These are phyloP conservation scores for Prunus dulcis DNA, from an alignment of 306 rosid species.

Conservation along the genomic window DNA sequence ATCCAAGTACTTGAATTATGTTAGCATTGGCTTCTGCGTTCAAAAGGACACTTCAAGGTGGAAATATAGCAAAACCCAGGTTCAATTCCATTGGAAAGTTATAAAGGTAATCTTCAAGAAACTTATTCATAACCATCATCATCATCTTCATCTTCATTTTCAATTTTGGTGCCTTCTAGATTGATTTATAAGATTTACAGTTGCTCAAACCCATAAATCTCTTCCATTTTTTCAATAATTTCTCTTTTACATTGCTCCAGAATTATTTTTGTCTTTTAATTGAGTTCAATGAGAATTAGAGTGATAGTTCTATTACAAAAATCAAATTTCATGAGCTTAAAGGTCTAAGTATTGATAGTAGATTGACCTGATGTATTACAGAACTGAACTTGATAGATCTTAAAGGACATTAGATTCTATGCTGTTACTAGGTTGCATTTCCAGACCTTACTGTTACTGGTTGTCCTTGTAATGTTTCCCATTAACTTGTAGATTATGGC, in stretches of 20 bases:
- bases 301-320: neutral
- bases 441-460: neutral
- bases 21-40: neutral
- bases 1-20: neutral
- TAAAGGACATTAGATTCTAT: neutral
- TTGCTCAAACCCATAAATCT: neutral
- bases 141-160: neutral
- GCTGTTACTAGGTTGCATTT: neutral
- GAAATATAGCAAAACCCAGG: neutral
- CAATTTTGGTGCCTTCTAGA: neutral
- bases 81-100: neutral
- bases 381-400: constrained; percentile 3
- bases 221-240: neutral
- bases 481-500: neutral
- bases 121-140: neutral
- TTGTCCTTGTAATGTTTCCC: neutral
- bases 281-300: neutral
- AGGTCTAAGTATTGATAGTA: too few relatives aligned
- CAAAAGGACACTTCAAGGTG: neutral
- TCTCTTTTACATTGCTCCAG: neutral
- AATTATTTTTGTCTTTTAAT: neutral
- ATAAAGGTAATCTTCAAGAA: neutral
- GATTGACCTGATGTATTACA: neutral
- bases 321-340: neutral
- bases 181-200: neutral